phyloP scores from a whole-genome alignment of 257 asterid species.

The Lycium ferocissimum region DNA sequence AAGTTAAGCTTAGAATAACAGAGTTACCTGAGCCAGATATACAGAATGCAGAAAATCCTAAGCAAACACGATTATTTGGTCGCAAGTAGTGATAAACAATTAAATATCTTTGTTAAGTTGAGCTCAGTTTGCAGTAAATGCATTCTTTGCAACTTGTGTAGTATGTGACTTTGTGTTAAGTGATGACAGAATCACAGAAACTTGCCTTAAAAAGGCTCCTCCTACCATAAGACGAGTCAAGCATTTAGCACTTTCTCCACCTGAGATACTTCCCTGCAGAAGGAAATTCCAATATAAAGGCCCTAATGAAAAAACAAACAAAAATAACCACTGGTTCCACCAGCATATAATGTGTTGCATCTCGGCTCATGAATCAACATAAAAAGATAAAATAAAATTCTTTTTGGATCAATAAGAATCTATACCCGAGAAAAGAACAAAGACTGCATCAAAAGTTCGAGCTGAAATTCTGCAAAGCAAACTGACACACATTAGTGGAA shows the following conservation, averaged over 20 bases:
- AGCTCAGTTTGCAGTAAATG: neutral
- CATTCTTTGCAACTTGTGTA: neutral
- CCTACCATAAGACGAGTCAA: conserved; percentile 81
- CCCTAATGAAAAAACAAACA: conserved; percentile 17
- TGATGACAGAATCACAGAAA: conserved; percentile 15
- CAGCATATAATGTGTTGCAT: conserved; percentile 3
- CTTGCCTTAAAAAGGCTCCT: conserved; percentile 87
- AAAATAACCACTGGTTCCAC: conserved; percentile 6
- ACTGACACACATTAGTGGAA: neutral
- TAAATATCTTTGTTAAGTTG: neutral
- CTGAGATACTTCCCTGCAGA: conserved; percentile 84
- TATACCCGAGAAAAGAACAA: conserved; percentile 89
- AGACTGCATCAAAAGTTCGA: conserved; percentile 96
- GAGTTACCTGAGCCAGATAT: neutral
- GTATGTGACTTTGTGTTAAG: neutral
- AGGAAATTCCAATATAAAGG: neutral
- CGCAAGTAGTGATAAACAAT: neutral
- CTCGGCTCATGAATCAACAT: neutral
- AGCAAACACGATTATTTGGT: conserved; percentile 15
- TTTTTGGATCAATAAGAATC: conserved; percentile 9
- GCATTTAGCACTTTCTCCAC: conserved; percentile 75
- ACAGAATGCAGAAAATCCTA: conserved; percentile 21
- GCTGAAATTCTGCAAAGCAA: conserved; percentile 87
- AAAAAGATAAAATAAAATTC: neutral
- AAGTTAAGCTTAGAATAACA: conserved; percentile 22